Base-by-base conservation (phyloP, 176 grass and related monocot genomes). In the Bothriochloa decipiens region DNA sequence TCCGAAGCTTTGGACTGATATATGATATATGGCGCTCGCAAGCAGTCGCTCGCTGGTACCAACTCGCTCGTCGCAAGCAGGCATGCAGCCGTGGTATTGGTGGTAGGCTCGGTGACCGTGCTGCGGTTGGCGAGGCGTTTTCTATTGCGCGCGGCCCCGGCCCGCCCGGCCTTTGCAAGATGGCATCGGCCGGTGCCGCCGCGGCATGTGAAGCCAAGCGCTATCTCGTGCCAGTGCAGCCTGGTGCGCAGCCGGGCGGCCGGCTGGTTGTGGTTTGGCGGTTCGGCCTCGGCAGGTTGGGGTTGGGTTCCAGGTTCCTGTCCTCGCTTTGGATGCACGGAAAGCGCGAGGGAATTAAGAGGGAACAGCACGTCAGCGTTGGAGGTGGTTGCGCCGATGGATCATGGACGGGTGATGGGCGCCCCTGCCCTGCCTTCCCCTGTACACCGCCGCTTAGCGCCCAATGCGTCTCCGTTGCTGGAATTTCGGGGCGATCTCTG, bases 41-140 rank as follows among this genome's bases (percentile, higher is more conserved):
- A 32, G 29, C 29, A 32, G 29, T 32, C 29, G 2, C 36, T 53
- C 3, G 53, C 53, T 18, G 16, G 17, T 77, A 47, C 43, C 72
- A 83, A 65, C 71, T 74, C 7, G 72, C 40, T n/a, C 27, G 74
- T 1, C 17, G 72, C 36, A n/a, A 37, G 32, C 57, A 36, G 42
- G 72, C 36, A n/a, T 37, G 32, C 57, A 36, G 42, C 39, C 40
- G 39, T 20, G 1, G 52, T 55, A 53, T 67, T 18, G 57, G 62
- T 18, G 57, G 62, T 14, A 16, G 23, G 15, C 57, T 8, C 3
- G 41, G 39, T 80, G 64, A 80, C 57, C 13, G 49, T 28, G 87
- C 50, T 15, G 88, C 84, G 47, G 88, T 83, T 90, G 82, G 22
- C 40, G 50, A 40, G 84, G 39, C 49, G 84, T 90, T 90, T 79